Evolutionary conservation across 2,329 filamentous ascomycete species (phyloP).

Genomic region (Colletotrichum melonis): DNA sequence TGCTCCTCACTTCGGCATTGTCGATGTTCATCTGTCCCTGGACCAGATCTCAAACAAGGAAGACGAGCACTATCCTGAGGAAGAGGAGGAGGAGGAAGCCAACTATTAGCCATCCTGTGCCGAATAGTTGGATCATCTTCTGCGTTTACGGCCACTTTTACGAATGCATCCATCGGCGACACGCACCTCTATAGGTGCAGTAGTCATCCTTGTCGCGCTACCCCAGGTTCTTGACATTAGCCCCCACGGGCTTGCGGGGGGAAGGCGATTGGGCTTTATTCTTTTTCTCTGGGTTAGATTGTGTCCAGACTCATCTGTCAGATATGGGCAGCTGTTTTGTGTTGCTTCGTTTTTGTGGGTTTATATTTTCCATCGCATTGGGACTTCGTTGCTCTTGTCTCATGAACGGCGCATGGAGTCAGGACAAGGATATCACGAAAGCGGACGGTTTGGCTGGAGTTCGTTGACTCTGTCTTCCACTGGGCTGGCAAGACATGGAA

Average conservation of each 20-base stretch:
- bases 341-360: constrained; percentile 31
- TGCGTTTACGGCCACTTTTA: constrained; percentile 40
- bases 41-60: constrained; percentile 55
- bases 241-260: neutral
- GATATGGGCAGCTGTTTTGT: constrained; percentile 25
- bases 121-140: constrained; percentile 36
- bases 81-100: constrained; percentile 41
- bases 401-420: constrained; percentile 56
- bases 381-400: constrained; percentile 40
- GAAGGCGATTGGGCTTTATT: constrained; percentile 8
- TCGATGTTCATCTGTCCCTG: constrained; percentile 59
- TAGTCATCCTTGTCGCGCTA: constrained; percentile 2
- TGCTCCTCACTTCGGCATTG: constrained; percentile 66
- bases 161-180: constrained; percentile 48
- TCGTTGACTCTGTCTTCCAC: constrained; percentile 39
- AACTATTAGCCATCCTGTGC: constrained; percentile 33
- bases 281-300: constrained; percentile 23
- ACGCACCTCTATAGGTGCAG: constrained; percentile 30
- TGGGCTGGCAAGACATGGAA: constrained; percentile 21
- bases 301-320: constrained; percentile 25
- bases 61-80: constrained; percentile 43
- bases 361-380: constrained; percentile 32
- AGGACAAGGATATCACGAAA: constrained; percentile 46
- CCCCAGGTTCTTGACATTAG: neutral
- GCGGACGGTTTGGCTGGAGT: constrained; percentile 52